These are phyloP conservation scores for Verticillium nonalfalfae DNA, from an alignment of 2,329 filamentous ascomycete genomes.

Conservation along the genomic window DNA sequence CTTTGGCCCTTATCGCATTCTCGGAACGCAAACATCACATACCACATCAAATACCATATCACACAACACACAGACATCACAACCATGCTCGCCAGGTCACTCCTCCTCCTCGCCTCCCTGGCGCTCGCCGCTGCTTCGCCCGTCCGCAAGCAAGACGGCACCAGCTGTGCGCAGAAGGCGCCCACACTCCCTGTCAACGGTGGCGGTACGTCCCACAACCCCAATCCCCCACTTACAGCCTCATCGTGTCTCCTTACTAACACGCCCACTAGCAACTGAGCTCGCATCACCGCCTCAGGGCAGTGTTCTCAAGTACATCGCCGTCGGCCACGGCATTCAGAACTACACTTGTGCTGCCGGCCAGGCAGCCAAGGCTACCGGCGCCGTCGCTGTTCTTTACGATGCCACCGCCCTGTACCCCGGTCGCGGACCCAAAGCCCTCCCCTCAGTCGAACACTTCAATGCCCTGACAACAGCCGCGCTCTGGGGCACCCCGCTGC, in stretches of 20 bases:
- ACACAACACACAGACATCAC: not conserved
- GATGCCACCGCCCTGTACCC: conserved; percentile 49
- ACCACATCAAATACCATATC: too few species aligned
- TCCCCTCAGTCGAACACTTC: conserved; percentile 29
- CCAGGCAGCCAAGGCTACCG: conserved; percentile 30
- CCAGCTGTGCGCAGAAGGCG: conserved; percentile 11
- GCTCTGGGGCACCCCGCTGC: conserved; percentile 34
- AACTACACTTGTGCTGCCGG: conserved; percentile 57
- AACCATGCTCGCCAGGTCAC: conserved; percentile 18
- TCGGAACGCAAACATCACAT: not conserved
- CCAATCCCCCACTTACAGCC: not conserved
- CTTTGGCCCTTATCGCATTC: not conserved
- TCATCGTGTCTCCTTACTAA: conserved; percentile 11
- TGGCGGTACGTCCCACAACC: conserved; percentile 21
- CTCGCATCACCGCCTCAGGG: conserved; percentile 34
- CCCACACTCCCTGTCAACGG: conserved; percentile 32
- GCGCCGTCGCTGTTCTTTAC: conserved; percentile 56
- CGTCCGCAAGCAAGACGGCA: conserved; percentile 9
- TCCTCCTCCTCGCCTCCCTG: conserved; percentile 25
- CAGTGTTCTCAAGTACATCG: conserved; percentile 44
- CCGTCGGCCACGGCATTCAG: conserved; percentile 58
- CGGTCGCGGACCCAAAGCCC: conserved; percentile 26
- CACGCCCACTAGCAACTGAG: conserved; percentile 25
- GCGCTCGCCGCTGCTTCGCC: conserved; percentile 23
- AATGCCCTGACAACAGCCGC: conserved; percentile 29